Evolutionary conservation across 495 filamentous ascomycete species (phyloP), one percentile per base, ranked within the genome.

Genomic region (Daldinia decipiens): DNA sequence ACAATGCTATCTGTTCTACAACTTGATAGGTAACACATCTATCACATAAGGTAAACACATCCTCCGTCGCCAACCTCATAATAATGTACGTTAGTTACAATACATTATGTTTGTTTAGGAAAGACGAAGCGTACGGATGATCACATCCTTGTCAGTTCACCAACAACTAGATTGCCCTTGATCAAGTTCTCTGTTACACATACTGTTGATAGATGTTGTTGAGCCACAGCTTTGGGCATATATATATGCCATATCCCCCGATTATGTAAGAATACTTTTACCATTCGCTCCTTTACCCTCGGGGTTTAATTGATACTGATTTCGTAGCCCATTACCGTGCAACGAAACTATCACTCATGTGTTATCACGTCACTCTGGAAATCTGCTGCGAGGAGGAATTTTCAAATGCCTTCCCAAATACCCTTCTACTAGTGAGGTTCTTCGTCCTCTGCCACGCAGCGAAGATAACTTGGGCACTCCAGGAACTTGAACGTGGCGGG

Each of bases 341-440:
- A 55, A 36, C 17, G 7, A 38, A 56, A 56, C 9, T 7, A 0
- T 36, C 15, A 13, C 3, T 8, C 27, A 69, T 69, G 66, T 69
- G 66, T 36, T 32, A 43, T 15, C 9, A 13, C 15, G 34, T 36
- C 6, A 38, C 21, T 17, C 40, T 69, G 3, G 66, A 69, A 12
- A 34, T 69, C 2, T 63, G 59, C 43, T 69, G 66, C 45, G 43
- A 17, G 2, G 59, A 69, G 1, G 59, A 69, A 17, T 15, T 19
- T 12, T 31, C 19, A 5, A 38, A 69, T 17, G 5, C 40, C 43
- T 56, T 70, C 34, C 62, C 56, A 15, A 56, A 12, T n/a, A 57
- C 68, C 9, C 27, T 70, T 3, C 2, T 5, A 0, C 1, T 57
- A 3, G 0, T 34, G 9, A 12, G 11, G 1, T n/a, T 62, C n/a